Evolutionary conservation across 2,329 filamentous ascomycete species (phyloP).

Genomic region (Colletotrichum aenigma): DNA sequence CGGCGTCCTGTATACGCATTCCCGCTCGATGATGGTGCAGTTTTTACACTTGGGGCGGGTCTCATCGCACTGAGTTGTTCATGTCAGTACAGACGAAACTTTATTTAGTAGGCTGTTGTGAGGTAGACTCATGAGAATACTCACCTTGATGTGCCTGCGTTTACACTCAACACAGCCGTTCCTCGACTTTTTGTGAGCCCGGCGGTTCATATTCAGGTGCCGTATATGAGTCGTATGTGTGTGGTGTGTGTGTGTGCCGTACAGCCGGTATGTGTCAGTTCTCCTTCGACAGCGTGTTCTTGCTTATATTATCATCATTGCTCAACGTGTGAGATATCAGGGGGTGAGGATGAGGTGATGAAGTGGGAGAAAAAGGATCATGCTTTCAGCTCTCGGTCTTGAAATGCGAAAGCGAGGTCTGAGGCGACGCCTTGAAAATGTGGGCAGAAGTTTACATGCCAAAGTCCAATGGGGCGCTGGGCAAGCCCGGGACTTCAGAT

Average conservation of each 20-base stretch:
- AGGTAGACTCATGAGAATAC: not conserved
- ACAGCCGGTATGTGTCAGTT: not conserved
- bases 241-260: not conserved
- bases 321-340: not conserved
- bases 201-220: not conserved
- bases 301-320: not conserved
- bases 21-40: slow-evolving; percentile 29
- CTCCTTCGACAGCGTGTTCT: not conserved
- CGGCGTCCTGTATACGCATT: slow-evolving; percentile 26
- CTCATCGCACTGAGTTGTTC: slow-evolving; percentile 27
- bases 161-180: slow-evolving; percentile 35
- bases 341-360: not conserved
- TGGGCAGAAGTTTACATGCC: not conserved
- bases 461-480: not conserved
- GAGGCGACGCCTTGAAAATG: not conserved
- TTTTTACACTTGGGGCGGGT: slow-evolving; percentile 29
- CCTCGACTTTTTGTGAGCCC: slow-evolving; percentile 34
- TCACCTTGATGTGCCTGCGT: slow-evolving; percentile 34
- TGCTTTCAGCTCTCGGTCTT: not conserved
- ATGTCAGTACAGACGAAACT: not conserved
- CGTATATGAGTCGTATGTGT: not conserved
- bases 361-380: not conserved
- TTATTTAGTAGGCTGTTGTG: not conserved
- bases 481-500: not conserved
- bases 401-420: not conserved